phyloP scores from a whole-genome alignment of 2,329 filamentous ascomycete genomes.

The Xylaria sp. region DNA sequence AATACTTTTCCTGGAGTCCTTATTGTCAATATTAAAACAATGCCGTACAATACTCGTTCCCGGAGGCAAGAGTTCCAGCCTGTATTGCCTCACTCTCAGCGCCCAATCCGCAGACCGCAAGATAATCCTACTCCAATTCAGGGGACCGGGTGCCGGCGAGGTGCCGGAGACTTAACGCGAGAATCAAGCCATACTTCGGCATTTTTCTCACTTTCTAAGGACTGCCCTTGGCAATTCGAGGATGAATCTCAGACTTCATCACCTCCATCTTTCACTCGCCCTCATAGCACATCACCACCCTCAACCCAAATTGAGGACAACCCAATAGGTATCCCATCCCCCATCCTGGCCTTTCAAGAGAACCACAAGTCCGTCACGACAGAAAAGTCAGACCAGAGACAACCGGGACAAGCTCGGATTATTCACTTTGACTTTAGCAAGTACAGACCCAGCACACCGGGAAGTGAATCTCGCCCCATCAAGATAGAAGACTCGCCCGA shows the following conservation, averaged over 20 bases:
- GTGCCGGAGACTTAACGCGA: not conserved
- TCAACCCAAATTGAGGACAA: not conserved
- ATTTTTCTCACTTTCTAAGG: not conserved
- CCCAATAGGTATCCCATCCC: not conserved
- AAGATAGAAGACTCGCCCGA: constrained; percentile 32
- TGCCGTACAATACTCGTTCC: constrained; percentile 15
- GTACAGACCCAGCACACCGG: constrained; percentile 18
- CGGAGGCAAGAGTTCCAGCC: not conserved
- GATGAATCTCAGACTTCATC: not conserved
- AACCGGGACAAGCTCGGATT: not conserved
- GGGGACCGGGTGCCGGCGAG: not conserved
- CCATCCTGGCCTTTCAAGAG: not conserved
- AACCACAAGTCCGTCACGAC: not conserved
- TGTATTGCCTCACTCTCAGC: not conserved
- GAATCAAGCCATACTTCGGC: not conserved
- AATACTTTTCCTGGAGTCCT: not conserved
- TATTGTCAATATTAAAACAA: not conserved
- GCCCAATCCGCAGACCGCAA: not conserved
- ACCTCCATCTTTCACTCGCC: not conserved
- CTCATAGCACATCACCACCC: not conserved
- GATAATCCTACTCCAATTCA: not conserved
- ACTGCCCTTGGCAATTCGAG: not conserved
- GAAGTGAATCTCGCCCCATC: constrained; percentile 18
- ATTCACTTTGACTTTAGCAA: constrained; percentile 20
- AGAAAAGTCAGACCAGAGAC: not conserved